A percentile compares a stretch with the other conserved stretches of the same genome.
phyloP scores from a whole-genome alignment of 495 filamentous ascomycete species.

The Penicillium verhagenii region DNA sequence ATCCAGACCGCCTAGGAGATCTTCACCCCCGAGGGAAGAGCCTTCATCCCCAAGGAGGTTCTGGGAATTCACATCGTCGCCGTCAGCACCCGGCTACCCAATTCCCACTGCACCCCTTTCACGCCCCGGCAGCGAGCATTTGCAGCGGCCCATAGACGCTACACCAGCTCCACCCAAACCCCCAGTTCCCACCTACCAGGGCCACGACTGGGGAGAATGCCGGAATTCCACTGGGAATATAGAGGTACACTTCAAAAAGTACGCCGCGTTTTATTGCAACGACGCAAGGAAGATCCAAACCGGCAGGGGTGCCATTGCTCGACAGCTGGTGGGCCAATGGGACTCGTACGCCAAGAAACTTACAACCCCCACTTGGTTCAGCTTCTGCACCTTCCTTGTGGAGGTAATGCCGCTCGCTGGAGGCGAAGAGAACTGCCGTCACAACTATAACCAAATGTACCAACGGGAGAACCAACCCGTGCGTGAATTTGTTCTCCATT shows the following conservation, averaged over 20 bases:
- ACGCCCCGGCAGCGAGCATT: no score
- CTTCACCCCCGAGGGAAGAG: neutral
- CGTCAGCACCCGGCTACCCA: no score
- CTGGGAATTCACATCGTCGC: neutral
- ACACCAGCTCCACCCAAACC: neutral
- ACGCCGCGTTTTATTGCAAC: neutral
- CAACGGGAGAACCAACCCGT: slow-evolving; percentile 9
- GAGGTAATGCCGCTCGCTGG: neutral
- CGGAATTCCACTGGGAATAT: neutral
- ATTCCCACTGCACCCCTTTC: neutral
- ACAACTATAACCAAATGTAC: neutral
- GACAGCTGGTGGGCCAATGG: neutral
- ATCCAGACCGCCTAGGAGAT: neutral
- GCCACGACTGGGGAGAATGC: neutral
- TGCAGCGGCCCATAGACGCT: no score
- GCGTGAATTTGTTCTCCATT: slow-evolving; percentile 13
- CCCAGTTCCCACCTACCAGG: neutral
- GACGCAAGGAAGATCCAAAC: neutral
- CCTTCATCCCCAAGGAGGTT: neutral
- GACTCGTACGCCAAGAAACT: neutral
- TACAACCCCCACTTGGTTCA: neutral
- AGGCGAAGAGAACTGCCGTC: neutral
- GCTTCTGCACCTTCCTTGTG: slow-evolving; percentile 8
- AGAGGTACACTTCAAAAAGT: neutral
- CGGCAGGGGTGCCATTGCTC: neutral